phyloP scores from a whole-genome alignment of 176 grass and related monocot species.

The Eragrostis nindensis region DNA sequence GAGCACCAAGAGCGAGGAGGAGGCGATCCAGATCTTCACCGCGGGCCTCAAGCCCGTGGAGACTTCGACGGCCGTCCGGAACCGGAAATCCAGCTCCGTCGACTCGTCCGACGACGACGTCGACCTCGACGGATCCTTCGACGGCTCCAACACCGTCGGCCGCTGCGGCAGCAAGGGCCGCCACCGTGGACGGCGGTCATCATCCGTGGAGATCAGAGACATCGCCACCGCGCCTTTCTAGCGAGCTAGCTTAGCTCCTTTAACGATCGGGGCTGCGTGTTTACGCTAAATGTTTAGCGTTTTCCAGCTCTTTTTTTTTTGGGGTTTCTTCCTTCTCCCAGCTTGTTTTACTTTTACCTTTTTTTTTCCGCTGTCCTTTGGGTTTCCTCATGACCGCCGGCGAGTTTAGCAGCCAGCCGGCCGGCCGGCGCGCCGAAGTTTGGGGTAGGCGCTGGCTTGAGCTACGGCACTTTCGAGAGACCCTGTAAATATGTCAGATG shows the following conservation, averaged over 20 bases:
- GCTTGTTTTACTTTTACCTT: not conserved
- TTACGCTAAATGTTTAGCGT: not conserved
- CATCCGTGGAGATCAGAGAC: not conserved
- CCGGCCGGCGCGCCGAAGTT: not conserved
- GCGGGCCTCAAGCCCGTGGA: slow-evolving; percentile 36
- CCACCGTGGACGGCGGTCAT: too few species aligned
- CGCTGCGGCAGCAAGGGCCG: not conserved
- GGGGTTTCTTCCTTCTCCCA: too few species aligned
- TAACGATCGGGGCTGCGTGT: too few species aligned
- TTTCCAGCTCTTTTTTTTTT: not conserved
- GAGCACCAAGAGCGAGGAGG: slow-evolving; percentile 50
- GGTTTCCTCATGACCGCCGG: not conserved
- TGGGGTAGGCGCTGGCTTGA: not conserved
- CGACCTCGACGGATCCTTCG: not conserved
- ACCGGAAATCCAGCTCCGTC: not conserved
- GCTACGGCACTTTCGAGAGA: not conserved
- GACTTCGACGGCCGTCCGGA: not conserved
- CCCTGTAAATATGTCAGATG: not conserved
- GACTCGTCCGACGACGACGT: slow-evolving; percentile 26
- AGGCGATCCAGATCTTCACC: slow-evolving; percentile 64
- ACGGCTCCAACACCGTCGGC: not conserved
- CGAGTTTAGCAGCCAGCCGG: not conserved
- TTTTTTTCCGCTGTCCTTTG: too few species aligned
- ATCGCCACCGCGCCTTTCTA: slow-evolving; percentile 21
- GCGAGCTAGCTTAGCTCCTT: not conserved